phyloP scores from a whole-genome alignment of 2,329 filamentous ascomycete genomes.

The Penicillium sp. region DNA sequence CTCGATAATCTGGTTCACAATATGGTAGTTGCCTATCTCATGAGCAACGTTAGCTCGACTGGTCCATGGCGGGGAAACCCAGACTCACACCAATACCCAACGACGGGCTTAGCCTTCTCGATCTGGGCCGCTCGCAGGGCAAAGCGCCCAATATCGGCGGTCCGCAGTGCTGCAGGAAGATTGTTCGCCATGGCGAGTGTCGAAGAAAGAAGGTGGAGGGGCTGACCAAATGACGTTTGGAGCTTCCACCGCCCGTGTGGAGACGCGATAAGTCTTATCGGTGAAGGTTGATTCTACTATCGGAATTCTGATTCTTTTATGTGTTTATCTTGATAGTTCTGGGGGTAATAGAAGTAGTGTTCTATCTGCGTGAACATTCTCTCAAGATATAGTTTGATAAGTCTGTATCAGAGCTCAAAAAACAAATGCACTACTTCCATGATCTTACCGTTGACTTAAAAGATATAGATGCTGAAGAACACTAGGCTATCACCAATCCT shows the following conservation, averaged over 20 bases:
- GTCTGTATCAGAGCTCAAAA: conserved; percentile 82
- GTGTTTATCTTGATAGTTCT: too few relatives aligned
- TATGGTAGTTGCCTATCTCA: conserved; percentile 72
- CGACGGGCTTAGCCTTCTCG: conserved; percentile 74
- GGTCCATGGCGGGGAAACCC: conserved; percentile 6
- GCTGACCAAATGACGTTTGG: conserved; percentile 20
- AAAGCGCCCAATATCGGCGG: conserved; percentile 77
- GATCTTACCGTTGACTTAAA: conserved; percentile 65
- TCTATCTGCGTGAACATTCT: too few relatives aligned
- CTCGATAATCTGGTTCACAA: conserved; percentile 82
- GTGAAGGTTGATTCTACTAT: too few relatives aligned
- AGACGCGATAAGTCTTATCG: conserved; percentile 9
- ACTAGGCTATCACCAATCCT: conserved; percentile 52
- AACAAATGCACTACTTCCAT: conserved; percentile 63
- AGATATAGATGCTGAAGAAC: conserved; percentile 83
- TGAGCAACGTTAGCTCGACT: conserved; percentile 13
- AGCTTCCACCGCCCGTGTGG: conserved; percentile 23
- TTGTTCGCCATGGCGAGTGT: conserved; percentile 59
- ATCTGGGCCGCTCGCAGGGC: conserved; percentile 78
- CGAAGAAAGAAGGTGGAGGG: conserved; percentile 2
- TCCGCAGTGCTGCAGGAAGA: conserved; percentile 67
- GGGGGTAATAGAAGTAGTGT: too few relatives aligned
- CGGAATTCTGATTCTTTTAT: too few relatives aligned
- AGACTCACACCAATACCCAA: conserved; percentile 88
- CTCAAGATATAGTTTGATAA: too few relatives aligned